These are phyloP conservation scores for Alternaria dauci DNA, from an alignment of 2,329 filamentous ascomycete species.

Conservation along the genomic window DNA sequence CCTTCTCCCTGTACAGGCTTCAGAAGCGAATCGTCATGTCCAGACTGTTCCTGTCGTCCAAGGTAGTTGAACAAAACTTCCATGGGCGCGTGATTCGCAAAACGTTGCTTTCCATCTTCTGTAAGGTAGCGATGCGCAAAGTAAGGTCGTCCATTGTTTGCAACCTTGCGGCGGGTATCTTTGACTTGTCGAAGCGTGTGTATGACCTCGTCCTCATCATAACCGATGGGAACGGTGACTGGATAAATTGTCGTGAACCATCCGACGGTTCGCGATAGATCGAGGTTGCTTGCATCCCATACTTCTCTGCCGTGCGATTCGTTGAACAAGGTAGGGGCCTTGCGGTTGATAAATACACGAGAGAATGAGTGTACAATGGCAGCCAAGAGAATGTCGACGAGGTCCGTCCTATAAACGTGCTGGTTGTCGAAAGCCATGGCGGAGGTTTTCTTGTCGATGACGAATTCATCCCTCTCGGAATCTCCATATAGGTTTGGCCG, in stretches of 20 bases:
- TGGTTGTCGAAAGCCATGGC: conserved; percentile 40
- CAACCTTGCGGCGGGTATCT: conserved; percentile 58
- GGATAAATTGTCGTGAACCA: conserved; percentile 69
- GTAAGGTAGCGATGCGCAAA: conserved; percentile 54
- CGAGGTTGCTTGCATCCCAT: conserved; percentile 56
- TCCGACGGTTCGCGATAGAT: conserved; percentile 66
- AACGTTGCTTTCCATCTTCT: conserved; percentile 36
- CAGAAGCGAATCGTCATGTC: conserved; percentile 59
- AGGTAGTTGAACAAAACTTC: conserved; percentile 68
- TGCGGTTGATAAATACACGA: conserved; percentile 63
- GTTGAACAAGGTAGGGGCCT: conserved; percentile 59
- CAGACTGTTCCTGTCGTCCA: conserved; percentile 60
- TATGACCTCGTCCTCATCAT: conserved; percentile 60
- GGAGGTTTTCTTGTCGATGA: conserved; percentile 29
- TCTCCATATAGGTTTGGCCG: conserved; percentile 42
- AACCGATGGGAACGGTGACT: conserved; percentile 54
- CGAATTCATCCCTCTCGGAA: conserved; percentile 40
- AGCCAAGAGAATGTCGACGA: conserved; percentile 64
- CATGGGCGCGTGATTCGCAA: conserved; percentile 58
- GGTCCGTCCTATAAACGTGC: conserved; percentile 61
- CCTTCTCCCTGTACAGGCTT: conserved; percentile 35
- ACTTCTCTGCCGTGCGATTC: conserved; percentile 51
- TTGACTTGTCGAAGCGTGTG: conserved; percentile 63
- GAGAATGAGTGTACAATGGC: conserved; percentile 65
- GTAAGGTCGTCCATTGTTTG: conserved; percentile 59